phyloP scores from a whole-genome alignment of 1,284 basidiomycete species.

The Peniophora sp. region DNA sequence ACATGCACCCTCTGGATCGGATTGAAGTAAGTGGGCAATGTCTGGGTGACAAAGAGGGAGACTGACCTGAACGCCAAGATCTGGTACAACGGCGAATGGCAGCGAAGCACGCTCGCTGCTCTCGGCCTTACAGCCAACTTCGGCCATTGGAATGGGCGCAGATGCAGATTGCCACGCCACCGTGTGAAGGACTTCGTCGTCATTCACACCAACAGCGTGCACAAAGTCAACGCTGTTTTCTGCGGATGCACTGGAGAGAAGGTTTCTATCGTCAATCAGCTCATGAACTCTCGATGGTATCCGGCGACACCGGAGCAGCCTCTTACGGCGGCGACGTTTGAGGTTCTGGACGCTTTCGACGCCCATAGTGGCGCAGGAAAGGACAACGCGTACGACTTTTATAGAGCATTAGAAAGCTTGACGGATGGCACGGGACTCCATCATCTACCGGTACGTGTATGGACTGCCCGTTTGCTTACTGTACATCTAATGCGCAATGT shows the following conservation, averaged over 20 bases:
- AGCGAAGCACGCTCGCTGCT: no score
- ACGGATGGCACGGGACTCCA: not conserved
- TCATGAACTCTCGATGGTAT: not conserved
- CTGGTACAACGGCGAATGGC: no score
- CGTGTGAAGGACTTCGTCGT: not conserved
- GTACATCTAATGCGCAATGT: not conserved
- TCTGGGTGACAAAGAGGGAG: no score
- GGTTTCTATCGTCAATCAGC: not conserved
- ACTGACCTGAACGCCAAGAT: no score
- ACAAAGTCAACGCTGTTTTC: not conserved
- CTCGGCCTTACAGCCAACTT: no score
- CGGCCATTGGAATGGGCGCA: no score
- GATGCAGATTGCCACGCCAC: no score
- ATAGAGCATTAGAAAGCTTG: not conserved
- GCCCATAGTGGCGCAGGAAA: not conserved
- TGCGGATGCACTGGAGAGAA: not conserved
- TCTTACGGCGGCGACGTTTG: not conserved
- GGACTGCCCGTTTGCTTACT: not conserved
- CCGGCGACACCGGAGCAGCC: not conserved
- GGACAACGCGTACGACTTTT: not conserved
- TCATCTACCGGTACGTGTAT: not conserved
- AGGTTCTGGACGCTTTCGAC: not conserved
- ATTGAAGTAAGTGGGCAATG: no score
- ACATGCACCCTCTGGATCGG: no score
- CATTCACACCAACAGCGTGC: not conserved